Evolutionary conservation across 2,329 filamentous ascomycete species (phyloP), one percentile per base, ranked within the genome.

Genomic region (Neopestalotiopsis sp.): DNA sequence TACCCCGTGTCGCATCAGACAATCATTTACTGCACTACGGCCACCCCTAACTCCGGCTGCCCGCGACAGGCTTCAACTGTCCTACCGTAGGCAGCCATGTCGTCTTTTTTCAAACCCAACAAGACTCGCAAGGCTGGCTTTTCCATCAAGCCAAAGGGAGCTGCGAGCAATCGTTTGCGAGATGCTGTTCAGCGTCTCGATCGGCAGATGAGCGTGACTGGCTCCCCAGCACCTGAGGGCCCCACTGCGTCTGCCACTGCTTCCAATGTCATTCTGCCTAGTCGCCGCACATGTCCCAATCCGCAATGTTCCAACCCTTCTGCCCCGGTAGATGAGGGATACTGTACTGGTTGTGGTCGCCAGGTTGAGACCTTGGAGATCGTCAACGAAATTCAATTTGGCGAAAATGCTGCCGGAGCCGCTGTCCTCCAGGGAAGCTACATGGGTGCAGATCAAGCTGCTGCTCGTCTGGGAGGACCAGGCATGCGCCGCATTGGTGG

Each of bases 341-440:
- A 93, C 73, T 98, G 96, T 81, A 89, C 90, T 70, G 92, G 89
- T 61, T 98, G 96, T 80, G 95, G 94, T 86, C 91, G 90, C 70
- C 90, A 97, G 73, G 89, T 95, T 68, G 91, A 93, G 74, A 92
- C 97, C 77, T 91, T 90, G 78, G 94, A 97, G 76, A 97, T 98
- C 71, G 95, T 98, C 69, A 89, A 94, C 63, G 96, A 99, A 79
- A 89, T 98, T 71, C 91, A 91, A 28, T 99, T 98, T 77, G 94
- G 94, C 72, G 95, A 99, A 83, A 92, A 90, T 34, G 90, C 93
- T 0, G 91, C 90, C 42, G 96, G 96, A 75, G 94, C 93, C 63
- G 95, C 95, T 66, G 89, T 97, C 65, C 94, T 98, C 20, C 94
- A 98, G 79, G 96, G 96, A 78, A 95, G 91, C 71, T 97, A 92